Percentiles rank a stretch among this genome's conserved stretches.
phyloP scores from a whole-genome alignment of 768 basidiomycete genomes.

The Russula lepida region DNA sequence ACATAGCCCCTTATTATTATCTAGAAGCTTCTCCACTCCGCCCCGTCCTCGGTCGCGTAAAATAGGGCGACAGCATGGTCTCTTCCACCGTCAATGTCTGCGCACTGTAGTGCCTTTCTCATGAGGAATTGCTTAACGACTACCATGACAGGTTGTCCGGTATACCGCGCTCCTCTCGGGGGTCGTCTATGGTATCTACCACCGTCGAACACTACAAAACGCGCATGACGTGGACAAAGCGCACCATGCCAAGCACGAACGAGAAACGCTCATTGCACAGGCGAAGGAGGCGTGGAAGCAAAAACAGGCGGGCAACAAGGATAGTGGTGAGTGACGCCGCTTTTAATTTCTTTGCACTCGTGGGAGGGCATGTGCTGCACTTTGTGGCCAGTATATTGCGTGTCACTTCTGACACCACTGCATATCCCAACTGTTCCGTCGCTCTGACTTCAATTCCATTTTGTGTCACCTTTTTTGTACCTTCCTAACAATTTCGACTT shows the following conservation, averaged over 20 bases:
- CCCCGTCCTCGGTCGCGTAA: slow-evolving; percentile 15
- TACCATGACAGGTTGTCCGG: slow-evolving; percentile 59
- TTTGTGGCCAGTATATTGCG: too few species aligned
- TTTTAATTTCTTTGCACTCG: background rate
- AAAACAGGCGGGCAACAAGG: slow-evolving; percentile 51
- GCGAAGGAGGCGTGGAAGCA: slow-evolving; percentile 89
- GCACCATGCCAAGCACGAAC: slow-evolving; percentile 60
- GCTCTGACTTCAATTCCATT: too few species aligned
- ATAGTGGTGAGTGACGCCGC: slow-evolving; percentile 42
- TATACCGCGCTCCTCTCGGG: slow-evolving; percentile 87
- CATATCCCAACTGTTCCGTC: too few species aligned
- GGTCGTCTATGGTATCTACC: slow-evolving; percentile 85
- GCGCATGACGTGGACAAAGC: slow-evolving; percentile 70
- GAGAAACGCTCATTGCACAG: slow-evolving; percentile 70
- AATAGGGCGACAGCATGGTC: slow-evolving; percentile 13
- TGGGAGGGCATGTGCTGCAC: background rate
- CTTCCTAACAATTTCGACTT: background rate
- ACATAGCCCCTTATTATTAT: background rate
- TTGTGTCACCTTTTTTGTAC: background rate
- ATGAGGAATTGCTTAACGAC: background rate
- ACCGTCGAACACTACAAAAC: slow-evolving; percentile 83
- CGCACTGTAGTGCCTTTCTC: background rate
- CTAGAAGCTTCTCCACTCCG: slow-evolving; percentile 2
- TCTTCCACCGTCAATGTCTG: slow-evolving; percentile 21
- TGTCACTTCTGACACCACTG: too few species aligned